phyloP scores from a whole-genome alignment of 495 filamentous ascomycete genomes.

The Xylaria flabelliformis region DNA sequence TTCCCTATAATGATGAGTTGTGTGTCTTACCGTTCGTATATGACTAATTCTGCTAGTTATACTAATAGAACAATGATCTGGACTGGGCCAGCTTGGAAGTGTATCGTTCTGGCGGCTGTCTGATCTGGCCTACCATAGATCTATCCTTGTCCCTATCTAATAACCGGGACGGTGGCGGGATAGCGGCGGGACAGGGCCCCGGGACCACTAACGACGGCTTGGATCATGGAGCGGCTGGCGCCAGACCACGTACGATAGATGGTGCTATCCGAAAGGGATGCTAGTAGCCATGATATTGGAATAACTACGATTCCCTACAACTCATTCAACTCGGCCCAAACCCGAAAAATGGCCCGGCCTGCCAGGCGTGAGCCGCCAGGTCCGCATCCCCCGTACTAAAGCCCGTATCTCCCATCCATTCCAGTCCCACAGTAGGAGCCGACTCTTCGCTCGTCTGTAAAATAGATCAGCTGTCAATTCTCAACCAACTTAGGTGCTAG shows the following conservation, averaged over 20 bases:
- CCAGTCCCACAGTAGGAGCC: neutral
- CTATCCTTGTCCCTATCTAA: neutral
- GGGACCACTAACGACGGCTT: neutral
- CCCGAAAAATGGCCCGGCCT: neutral
- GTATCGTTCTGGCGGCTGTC: no score
- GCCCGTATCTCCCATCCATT: neutral
- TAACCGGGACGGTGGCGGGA: neutral
- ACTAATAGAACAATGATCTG: neutral
- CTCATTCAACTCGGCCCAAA: slow-evolving; percentile 6
- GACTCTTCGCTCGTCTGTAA: neutral
- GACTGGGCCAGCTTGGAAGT: neutral
- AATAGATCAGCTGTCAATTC: neutral
- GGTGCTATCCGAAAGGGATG: neutral
- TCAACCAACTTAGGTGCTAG: neutral
- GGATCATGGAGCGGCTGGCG: neutral
- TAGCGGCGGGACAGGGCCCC: neutral
- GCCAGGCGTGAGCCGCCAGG: neutral
- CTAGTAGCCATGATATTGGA: neutral
- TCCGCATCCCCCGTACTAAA: neutral
- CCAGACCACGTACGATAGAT: neutral
- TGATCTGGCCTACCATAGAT: no score
- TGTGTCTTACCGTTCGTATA: neutral
- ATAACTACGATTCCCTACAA: neutral
- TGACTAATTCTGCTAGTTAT: neutral
- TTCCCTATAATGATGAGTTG: neutral